A percentile compares a stretch with the other conserved stretches of the same genome.
phyloP scores from a whole-genome alignment of 2,329 filamentous ascomycete genomes.

The Zymoseptoria ardabiliae region DNA sequence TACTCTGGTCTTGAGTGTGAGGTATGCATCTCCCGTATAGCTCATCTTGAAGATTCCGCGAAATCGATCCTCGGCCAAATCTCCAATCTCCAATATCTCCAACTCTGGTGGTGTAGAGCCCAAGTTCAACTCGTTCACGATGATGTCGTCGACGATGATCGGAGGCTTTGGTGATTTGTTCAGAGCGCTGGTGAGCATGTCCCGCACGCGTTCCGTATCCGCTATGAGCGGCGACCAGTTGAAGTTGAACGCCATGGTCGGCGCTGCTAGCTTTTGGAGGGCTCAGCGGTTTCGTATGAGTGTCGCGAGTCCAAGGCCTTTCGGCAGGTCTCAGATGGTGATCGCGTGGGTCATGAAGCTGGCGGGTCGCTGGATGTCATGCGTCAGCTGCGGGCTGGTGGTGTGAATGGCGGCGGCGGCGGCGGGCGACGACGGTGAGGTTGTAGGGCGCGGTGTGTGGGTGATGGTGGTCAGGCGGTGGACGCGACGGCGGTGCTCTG shows the following conservation, averaged over 20 bases:
- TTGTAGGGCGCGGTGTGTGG: background rate
- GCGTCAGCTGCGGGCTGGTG: conserved; percentile 1
- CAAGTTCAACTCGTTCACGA: conserved; percentile 95
- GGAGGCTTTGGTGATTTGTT: conserved; percentile 98
- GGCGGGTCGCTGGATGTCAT: conserved; percentile 8
- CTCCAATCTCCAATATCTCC: conserved; percentile 95
- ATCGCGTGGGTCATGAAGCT: conserved; percentile 22
- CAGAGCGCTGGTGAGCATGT: conserved; percentile 86
- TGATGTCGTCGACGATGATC: conserved; percentile 98
- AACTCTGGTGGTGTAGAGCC: conserved; percentile 89
- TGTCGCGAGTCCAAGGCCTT: conserved; percentile 10
- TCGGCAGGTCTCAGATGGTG: conserved; percentile 16
- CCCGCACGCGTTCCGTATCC: conserved; percentile 83
- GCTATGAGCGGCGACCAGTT: conserved; percentile 99
- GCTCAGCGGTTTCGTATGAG: background rate
- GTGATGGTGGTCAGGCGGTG: background rate
- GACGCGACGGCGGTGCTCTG: background rate
- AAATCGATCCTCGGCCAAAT: conserved; percentile 93
- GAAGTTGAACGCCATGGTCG: conserved; percentile 97
- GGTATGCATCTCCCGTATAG: conserved; percentile 88
- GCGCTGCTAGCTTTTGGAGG: conserved; percentile 8
- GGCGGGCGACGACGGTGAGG: background rate
- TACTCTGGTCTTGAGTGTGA: conserved; percentile 91
- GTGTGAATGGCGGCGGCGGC: background rate
- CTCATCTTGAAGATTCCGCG: conserved; percentile 99